Evolutionary conservation across 2,329 filamentous ascomycete species (phyloP).

Genomic region (Botryosphaeria dothidea): DNA sequence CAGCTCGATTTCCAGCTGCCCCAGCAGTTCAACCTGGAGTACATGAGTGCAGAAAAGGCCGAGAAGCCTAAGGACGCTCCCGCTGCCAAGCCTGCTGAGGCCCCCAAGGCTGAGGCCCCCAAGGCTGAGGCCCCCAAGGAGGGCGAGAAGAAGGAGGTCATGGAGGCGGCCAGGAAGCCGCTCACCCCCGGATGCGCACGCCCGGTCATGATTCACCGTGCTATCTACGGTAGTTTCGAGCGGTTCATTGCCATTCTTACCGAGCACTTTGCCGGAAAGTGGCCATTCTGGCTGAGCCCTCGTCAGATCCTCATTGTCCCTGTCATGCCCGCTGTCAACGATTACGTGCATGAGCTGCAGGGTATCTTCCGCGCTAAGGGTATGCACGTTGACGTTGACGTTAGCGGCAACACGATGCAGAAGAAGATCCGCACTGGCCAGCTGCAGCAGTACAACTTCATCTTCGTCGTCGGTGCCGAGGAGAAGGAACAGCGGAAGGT

Average conservation of each 20-base stretch:
- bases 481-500: conserved; percentile 61
- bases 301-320: conserved; percentile 78
- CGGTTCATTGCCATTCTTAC: conserved; percentile 73
- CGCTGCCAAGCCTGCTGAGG: conserved; percentile 29
- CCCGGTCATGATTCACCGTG: conserved; percentile 85
- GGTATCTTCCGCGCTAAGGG: conserved; percentile 65
- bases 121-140: conserved; percentile 16
- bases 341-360: conserved; percentile 74
- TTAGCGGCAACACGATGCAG: conserved; percentile 77
- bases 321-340: conserved; percentile 69
- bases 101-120: not conserved
- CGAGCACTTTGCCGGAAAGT: conserved; percentile 84
- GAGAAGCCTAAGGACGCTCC: conserved; percentile 49
- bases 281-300: conserved; percentile 88
- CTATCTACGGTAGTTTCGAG: conserved; percentile 72
- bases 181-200: conserved; percentile 71
- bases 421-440: conserved; percentile 88
- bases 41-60: conserved; percentile 71
- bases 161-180: conserved; percentile 45
- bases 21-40: conserved; percentile 84
- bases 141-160: conserved; percentile 30
- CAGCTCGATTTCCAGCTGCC: conserved; percentile 89
- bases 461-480: conserved; percentile 68
- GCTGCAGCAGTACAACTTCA: conserved; percentile 80
- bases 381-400: conserved; percentile 71